Evolutionary conservation across 148 eudicot species (phyloP).

Genomic region (Rhododendron henanense): DNA sequence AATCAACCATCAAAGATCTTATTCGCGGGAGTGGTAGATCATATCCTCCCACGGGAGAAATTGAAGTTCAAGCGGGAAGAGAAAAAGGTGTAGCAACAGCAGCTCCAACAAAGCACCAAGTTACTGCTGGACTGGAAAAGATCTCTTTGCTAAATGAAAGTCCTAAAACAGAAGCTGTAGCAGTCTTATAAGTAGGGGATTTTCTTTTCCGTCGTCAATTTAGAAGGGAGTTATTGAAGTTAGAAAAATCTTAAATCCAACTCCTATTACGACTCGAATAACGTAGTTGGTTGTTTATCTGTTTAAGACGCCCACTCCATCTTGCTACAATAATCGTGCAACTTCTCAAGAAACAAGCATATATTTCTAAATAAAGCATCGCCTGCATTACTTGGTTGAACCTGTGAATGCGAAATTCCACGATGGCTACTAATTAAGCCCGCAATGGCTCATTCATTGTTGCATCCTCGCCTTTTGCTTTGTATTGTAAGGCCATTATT

Average conservation of each 20-base stretch:
- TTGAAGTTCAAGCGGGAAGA: conserved; percentile 5
- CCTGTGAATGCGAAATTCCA: not conserved
- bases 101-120: conserved; percentile 13
- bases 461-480: not conserved
- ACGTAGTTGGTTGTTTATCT: not conserved
- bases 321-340: not conserved
- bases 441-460: not conserved
- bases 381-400: not conserved
- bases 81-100: conserved; percentile 9
- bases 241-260: not conserved
- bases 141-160: conserved; percentile 15
- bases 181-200: conserved; percentile 13
- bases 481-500: not conserved
- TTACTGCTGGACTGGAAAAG: conserved; percentile 12
- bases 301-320: not conserved
- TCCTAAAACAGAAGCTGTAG: conserved; percentile 16
- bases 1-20: conserved; percentile 60
- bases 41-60: conserved; percentile 38
- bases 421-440: not conserved
- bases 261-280: not conserved
- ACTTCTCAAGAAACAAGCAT: not conserved
- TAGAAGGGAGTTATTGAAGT: not conserved
- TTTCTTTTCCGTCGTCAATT: not conserved
- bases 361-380: conserved; percentile 1
- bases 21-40: conserved; percentile 75